phyloP scores from a whole-genome alignment of 1,284 basidiomycete genomes.

The Ganoderma lucidum region DNA sequence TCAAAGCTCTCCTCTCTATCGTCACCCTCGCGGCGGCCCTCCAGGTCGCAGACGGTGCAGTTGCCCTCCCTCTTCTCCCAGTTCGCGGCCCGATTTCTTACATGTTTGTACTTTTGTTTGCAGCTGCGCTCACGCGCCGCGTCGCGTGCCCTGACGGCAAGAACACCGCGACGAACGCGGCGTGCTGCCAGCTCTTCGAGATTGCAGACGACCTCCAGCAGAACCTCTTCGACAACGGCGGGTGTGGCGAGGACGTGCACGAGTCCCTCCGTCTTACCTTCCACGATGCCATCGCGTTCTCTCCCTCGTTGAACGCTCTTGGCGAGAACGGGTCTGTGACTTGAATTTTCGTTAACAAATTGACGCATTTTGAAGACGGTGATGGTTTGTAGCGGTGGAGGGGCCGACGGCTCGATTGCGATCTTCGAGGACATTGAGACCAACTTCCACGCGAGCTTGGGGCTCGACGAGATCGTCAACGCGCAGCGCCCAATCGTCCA shows the following conservation, averaged over 20 bases:
- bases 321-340: conserved; percentile 32
- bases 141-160: conserved; percentile 36
- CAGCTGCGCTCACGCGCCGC: conserved; percentile 35
- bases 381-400: conserved; percentile 31
- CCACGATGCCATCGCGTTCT: conserved; percentile 43
- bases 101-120: background rate
- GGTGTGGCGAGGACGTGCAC: conserved; percentile 40
- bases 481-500: conserved; percentile 33
- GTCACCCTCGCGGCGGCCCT: conserved; percentile 29
- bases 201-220: conserved; percentile 47
- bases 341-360: background rate
- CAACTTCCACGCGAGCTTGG: conserved; percentile 38
- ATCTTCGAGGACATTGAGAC: conserved; percentile 36
- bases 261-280: conserved; percentile 43
- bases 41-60: conserved; percentile 31
- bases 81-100: background rate
- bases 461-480: conserved; percentile 30
- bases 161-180: conserved; percentile 45
- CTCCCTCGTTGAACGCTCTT: conserved; percentile 28
- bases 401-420: conserved; percentile 39
- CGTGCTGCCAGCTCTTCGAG: conserved; percentile 49
- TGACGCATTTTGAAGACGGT: background rate
- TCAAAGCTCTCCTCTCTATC: conserved; percentile 28
- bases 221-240: conserved; percentile 45
- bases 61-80: background rate